Conservation (phyloP, 345 rosid species). For the Salix brachista region DNA sequence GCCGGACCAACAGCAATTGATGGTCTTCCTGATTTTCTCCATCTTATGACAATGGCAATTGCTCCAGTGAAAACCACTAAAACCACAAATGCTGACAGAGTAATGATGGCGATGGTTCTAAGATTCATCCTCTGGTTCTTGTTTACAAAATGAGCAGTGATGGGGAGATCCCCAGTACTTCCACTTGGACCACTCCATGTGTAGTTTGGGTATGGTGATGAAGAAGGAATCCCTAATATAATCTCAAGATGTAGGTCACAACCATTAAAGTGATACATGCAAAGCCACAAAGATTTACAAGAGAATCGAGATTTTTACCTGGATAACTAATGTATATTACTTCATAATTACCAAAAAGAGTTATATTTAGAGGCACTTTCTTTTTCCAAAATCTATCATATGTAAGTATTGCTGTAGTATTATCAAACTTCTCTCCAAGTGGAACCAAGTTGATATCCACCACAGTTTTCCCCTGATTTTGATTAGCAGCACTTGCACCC, state of each 20-base stretch:
- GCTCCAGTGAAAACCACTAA: conserved; percentile 68
- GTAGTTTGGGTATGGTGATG: conserved; percentile 58
- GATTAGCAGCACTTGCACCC: conserved; percentile 95
- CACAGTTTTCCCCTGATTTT: conserved; percentile 77
- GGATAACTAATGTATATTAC: conserved; percentile 72
- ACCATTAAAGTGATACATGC: conserved; percentile 9
- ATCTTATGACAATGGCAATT: conserved; percentile 55
- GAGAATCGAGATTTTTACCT: conserved; percentile 46
- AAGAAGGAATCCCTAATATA: conserved; percentile 73
- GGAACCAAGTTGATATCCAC: conserved; percentile 95
- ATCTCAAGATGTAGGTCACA: conserved; percentile 14
- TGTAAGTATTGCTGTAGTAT: conserved; percentile 81
- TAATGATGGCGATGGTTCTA: conserved; percentile 65
- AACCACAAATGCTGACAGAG: conserved; percentile 77
- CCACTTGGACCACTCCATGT: conserved; percentile 63
- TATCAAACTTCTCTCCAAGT: conserved; percentile 95
- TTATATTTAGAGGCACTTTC: conserved; percentile 65
- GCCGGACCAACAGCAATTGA: conserved; percentile 87
- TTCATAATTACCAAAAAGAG: conserved; percentile 82
- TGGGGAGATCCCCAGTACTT: conserved; percentile 66
- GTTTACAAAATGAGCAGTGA: conserved; percentile 53
- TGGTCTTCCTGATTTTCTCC: conserved; percentile 75
- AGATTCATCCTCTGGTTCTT: conserved; percentile 67
- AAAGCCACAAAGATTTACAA: conserved; percentile 14
- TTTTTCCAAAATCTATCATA: conserved; percentile 71